Evolutionary conservation across 192 early-diverging fungal genomes (phyloP).

Genomic region (Umbelopsis sp.): DNA sequence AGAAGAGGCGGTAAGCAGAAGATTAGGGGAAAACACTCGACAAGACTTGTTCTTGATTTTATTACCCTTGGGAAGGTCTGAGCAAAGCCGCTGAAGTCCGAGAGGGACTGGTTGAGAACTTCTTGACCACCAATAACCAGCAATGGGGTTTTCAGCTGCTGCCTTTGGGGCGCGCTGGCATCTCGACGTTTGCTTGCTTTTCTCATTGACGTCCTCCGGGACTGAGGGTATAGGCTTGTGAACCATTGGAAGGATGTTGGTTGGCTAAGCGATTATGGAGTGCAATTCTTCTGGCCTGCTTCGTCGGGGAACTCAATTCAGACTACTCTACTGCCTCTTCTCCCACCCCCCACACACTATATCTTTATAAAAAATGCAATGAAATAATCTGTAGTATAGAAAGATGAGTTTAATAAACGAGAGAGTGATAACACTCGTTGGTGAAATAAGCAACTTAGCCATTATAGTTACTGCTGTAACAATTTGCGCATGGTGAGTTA

Average conservation of each 20-base stretch:
- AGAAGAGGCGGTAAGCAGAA: conserved; percentile 34
- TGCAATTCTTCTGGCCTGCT: conserved; percentile 35
- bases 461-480: too few species aligned
- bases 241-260: conserved; percentile 29
- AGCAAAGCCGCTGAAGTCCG: conserved; percentile 36
- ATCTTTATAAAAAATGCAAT: conserved; percentile 7
- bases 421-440: not conserved
- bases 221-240: conserved; percentile 16
- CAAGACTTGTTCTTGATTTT: conserved; percentile 32
- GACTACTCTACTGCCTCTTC: conserved; percentile 40
- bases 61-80: conserved; percentile 42
- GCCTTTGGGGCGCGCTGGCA: conserved; percentile 26
- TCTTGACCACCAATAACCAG: conserved; percentile 24
- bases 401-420: not conserved
- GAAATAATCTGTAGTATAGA: not conserved
- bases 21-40: conserved; percentile 39
- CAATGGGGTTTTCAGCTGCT: conserved; percentile 30
- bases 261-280: conserved; percentile 36
- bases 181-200: conserved; percentile 15
- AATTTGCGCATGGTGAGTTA: too few species aligned
- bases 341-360: not conserved
- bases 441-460: too few species aligned
- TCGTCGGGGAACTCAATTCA: conserved; percentile 38
- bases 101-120: conserved; percentile 23
- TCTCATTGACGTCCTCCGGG: conserved; percentile 26